Percentiles rank a stretch among this genome's conserved stretches.
phyloP scores from a whole-genome alignment of 495 filamentous ascomycete species.

The Talaromyces thailandensis region DNA sequence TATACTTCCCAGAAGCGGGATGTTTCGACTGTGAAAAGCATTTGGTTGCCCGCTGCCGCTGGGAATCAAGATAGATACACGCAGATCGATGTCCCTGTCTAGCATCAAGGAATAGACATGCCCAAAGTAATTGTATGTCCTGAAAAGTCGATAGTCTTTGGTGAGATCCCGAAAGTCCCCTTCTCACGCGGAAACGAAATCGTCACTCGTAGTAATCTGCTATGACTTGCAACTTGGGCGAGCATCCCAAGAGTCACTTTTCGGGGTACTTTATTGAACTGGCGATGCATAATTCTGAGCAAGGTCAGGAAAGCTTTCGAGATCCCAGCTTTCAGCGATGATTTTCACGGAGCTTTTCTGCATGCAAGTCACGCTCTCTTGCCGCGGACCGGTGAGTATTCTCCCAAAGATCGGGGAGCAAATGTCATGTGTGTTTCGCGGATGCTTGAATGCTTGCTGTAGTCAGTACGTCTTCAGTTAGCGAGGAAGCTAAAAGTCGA shows the following conservation, averaged over 20 bases:
- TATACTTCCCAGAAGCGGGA: no score
- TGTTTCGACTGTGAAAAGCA: no score
- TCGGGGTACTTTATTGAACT: slow-evolving; percentile 28
- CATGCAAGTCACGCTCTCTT: background rate
- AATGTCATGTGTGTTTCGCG: background rate
- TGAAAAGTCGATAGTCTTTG: no score
- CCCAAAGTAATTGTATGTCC: no score
- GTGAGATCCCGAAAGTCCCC: no score
- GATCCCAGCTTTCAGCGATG: slow-evolving; percentile 17
- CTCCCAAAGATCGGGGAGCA: background rate
- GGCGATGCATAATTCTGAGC: slow-evolving; percentile 39
- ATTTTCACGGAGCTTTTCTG: slow-evolving; percentile 14
- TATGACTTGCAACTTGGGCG: slow-evolving; percentile 35
- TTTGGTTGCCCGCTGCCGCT: no score
- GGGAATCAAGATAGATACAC: no score
- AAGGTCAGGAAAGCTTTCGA: slow-evolving; percentile 31
- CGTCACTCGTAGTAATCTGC: slow-evolving; percentile 41
- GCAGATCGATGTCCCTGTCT: no score
- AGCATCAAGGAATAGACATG: no score
- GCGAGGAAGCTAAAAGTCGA: no score
- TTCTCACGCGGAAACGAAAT: no score
- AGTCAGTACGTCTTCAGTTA: no score
- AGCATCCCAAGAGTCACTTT: slow-evolving; percentile 28
- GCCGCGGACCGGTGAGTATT: background rate
- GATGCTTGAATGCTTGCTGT: background rate